Base-by-base conservation (phyloP, 2,329 filamentous ascomycete species). In the Pseudogymnoascus sp. region DNA sequence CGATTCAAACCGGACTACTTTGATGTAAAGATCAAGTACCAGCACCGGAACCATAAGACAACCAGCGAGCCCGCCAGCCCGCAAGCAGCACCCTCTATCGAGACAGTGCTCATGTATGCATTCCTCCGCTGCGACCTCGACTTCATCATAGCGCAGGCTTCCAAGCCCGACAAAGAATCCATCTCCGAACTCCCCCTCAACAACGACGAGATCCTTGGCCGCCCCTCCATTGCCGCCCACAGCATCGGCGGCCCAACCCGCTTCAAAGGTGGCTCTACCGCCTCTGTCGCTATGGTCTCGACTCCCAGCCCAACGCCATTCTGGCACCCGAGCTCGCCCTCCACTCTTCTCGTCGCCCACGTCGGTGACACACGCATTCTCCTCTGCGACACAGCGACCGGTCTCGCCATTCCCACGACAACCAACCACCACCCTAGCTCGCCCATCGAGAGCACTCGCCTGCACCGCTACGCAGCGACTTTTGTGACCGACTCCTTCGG, bases 401-500 rank as follows among this genome's bases (percentile, higher is more conserved):
- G 94, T 5, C 79, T 84, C 45, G 86, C 92, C 0, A 81, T 89
- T 2, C 88, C 92, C 0, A 72, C 96, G 35, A 97, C 94, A 0
- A 90, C 87, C 18, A 90, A 96, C 71, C 94, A 99, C 73, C 94
- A 96, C 71, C 92, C 94, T 0, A 89, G 85, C n/a, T 84, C 88
- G 3, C 94, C 94, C 0, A 79, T 85, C 60, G 94, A 99, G 76
- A 86, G 88, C 8, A 85, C 84, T 39, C 84, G 94, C 6, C 80
- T 99, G 21, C 87, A 92, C 45, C 86, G 92, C 56, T 97, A 92
- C 71, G 89, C 91, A 1, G 83, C 88, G 28, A 86, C 87, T 2
- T 92, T 97, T 71, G 87, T 96, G 15, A 94, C 92, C 0, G 94
- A 99, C 74, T 95, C 90, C 33, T 99, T 99, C 72, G 94, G 94